Evolutionary conservation across 2,329 filamentous ascomycete species (phyloP), one percentile per base, ranked within the genome.

Genomic region (Penicillium italicum): DNA sequence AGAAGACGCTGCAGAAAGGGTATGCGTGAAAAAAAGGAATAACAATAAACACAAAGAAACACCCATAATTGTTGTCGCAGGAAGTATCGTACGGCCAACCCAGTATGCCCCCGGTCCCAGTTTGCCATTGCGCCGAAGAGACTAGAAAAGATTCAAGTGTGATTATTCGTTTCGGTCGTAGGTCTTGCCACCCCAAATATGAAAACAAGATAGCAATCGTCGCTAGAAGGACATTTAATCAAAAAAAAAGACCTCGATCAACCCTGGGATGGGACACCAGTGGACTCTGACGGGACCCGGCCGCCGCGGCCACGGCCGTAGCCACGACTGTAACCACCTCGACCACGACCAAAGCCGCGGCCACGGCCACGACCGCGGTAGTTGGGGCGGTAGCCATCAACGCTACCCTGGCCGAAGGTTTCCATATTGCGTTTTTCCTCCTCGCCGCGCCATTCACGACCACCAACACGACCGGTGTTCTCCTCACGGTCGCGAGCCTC

Each of bases 351-450:
- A 60, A 76, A 70, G 41, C 80, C 80, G 57, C 82, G 76, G 20
- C 81, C 79, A 58, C 79, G 72, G 33, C 81, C 81, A 50, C 81
- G 77, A 26, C 88, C 86, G 46, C 88, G 83, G 34, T 89, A 89
- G 41, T 91, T 84, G 30, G 91, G 90, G 49, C 91, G 87, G 74
- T 86, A 94, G 61, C 89, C 87, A 58, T 99, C 94, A 22, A 99
- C 92, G 64, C 91, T 97, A 50, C 92, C 92, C 73, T 97, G 92
- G 9, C 94, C 94, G 65, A 99, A 99, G 0, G 94, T 99, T 77
- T 99, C 94, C 69, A 99, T 89, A 72, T 97, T 97, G 77, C 91
- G 91, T 73, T 88, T 91, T 72, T 96, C 90, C 72, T 97, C 94
- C 73, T 97, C 91, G 37, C 86, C 88, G 51, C 94, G 86, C 85